Evolutionary conservation across 192 early-diverging fungal genomes (phyloP), one percentile per base, ranked within the genome.

Genomic region (Coemansia sp.): DNA sequence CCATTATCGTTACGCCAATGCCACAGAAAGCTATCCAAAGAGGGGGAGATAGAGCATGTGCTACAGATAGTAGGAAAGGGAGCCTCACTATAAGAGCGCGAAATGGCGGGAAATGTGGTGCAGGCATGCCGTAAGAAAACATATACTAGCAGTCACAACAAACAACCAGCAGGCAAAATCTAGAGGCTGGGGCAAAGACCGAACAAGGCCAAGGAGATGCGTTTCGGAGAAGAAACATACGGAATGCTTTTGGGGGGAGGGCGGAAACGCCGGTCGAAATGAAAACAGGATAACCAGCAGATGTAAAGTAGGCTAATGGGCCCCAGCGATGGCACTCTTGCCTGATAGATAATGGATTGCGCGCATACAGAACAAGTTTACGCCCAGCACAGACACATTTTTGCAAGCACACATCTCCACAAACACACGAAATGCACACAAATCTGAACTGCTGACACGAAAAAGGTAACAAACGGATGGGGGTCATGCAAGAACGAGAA

Each of bases 401-500:
- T 30, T 30, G 30, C 30, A 30, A 30, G 3, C 46, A 53, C 7
- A 53, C 21, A 53, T 2, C 12, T 18, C 20, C 2, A 21, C 48
- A 20, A 18, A 26, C 51, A 12, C 49, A 53, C 51, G 16, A 23
- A 53, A 26, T 26, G 6, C 10, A 26, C 24, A 23, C 51, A 53
- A 53, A 53, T 26, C 51, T 53, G 51, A 26, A 53, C 0, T 11
- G 24, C 51, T 53, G 24, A 16, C 51, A 26, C 10, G 21, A 26
- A 26, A 53, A 16, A 1, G 20, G 35, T 34, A 16, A 55, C 16
- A n/a, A 38, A 35, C 36, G 33, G 57, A 2, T 34, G 35, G 57
- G 35, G 57, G 57, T 36, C 35, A 59, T 59, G 57, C 57, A 59
- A 18, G 30, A 35, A 18, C 35, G 16, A 59, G 39, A 20, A n/a